Evolutionary conservation across 73 alveolate species (phyloP).

Genomic region (Stentor roeselii): DNA sequence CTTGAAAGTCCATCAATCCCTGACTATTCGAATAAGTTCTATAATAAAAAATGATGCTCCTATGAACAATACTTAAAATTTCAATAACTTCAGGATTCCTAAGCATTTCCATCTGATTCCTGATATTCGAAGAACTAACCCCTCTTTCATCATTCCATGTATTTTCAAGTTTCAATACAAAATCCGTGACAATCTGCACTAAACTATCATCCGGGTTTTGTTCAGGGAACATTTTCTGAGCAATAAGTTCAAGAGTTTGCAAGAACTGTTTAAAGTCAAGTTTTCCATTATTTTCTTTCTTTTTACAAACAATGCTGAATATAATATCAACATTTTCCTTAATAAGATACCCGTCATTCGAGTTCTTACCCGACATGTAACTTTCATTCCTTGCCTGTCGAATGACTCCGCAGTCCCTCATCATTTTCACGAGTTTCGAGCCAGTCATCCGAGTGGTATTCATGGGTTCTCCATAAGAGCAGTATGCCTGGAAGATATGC

Average conservation of each 20-base stretch:
- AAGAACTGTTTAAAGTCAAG: constrained; percentile 58
- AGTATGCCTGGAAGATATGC: constrained; percentile 58
- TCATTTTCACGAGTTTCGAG: constrained; percentile 54
- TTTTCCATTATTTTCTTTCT: constrained; percentile 25
- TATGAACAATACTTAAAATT: constrained; percentile 61
- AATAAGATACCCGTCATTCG: constrained; percentile 32
- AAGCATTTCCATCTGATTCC: constrained; percentile 47
- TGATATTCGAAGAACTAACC: constrained; percentile 19
- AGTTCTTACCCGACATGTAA: neutral
- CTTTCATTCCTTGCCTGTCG: neutral
- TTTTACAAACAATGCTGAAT: constrained; percentile 42
- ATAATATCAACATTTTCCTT: constrained; percentile 61
- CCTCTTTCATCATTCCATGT: constrained; percentile 30
- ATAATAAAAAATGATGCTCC: constrained; percentile 47
- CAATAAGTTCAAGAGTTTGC: constrained; percentile 43
- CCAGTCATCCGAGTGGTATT: constrained; percentile 56
- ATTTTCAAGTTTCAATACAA: constrained; percentile 35
- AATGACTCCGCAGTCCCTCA: constrained; percentile 54
- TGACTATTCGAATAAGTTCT: constrained; percentile 43
- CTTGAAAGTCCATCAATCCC: constrained; percentile 55
- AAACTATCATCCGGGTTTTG: constrained; percentile 26
- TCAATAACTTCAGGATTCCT: constrained; percentile 64
- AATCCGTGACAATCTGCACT: constrained; percentile 27
- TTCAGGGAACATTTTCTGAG: constrained; percentile 41
- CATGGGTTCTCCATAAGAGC: constrained; percentile 70